phyloP scores from a whole-genome alignment of 2,329 filamentous ascomycete genomes.

The Arthroderma uncinatum region DNA sequence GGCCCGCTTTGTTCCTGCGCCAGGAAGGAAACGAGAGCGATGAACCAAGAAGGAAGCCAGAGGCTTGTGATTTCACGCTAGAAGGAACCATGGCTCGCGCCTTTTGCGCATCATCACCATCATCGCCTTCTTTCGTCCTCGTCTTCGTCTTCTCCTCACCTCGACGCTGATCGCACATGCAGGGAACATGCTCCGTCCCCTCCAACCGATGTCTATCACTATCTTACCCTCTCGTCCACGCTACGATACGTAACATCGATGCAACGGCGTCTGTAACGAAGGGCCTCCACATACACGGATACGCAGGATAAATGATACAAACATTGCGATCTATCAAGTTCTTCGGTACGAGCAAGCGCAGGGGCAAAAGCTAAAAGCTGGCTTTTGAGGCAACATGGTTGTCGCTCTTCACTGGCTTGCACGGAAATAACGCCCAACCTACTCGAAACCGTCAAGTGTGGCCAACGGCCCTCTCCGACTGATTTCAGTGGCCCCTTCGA shows the following conservation, averaged over 20 bases:
- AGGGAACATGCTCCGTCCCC: not conserved
- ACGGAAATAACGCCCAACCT: not conserved
- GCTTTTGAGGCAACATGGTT: not conserved
- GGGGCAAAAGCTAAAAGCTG: not conserved
- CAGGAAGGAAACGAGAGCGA: not conserved
- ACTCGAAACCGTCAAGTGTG: not conserved
- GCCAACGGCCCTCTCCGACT: not conserved
- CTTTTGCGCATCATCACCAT: not conserved
- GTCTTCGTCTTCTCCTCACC: not conserved
- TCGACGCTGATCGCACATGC: not conserved
- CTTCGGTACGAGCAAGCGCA: not conserved
- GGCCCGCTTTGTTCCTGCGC: slow-evolving; percentile 6
- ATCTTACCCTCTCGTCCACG: not conserved
- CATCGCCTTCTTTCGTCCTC: not conserved
- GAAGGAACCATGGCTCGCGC: not conserved
- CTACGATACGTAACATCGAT: not conserved
- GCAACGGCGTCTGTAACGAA: not conserved
- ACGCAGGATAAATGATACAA: not conserved
- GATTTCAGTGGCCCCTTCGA: not conserved
- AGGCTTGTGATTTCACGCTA: not conserved
- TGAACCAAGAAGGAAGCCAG: not conserved
- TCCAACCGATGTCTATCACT: not conserved
- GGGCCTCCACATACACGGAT: not conserved
- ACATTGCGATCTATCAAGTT: slow-evolving; percentile 4
- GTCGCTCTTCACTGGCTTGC: not conserved